Conservation (phyloP, 75 land plant genomes). For the Sequoiadendron giganteum region DNA sequence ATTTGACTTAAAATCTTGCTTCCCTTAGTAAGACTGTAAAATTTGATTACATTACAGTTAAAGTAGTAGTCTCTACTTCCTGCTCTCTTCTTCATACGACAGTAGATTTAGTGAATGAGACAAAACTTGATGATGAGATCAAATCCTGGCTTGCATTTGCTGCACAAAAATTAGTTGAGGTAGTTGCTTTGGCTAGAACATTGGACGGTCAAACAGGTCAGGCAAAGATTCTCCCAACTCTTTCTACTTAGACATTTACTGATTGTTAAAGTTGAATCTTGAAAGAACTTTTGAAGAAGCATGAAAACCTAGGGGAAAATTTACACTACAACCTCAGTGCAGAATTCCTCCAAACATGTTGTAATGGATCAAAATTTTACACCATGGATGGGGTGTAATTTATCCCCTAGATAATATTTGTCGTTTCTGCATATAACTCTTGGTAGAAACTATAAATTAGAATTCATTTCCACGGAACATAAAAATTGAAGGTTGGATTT, state of each 20-base stretch:
- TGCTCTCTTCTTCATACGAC: slow-evolving; percentile 23
- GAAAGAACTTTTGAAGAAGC: neutral
- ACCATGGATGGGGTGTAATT: neutral
- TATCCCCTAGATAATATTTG: neutral
- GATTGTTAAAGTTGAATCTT: neutral
- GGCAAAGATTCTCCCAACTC: slow-evolving; percentile 6
- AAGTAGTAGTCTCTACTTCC: slow-evolving; percentile 35
- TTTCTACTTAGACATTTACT: neutral
- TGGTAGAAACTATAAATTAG: neutral
- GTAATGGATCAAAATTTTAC: no score
- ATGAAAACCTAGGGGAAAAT: neutral
- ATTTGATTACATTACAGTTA: slow-evolving; percentile 13
- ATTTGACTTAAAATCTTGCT: neutral
- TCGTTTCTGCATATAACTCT: neutral
- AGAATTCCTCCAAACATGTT: neutral
- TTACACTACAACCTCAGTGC: neutral
- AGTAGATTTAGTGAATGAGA: slow-evolving; percentile 38
- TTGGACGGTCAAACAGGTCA: slow-evolving; percentile 30
- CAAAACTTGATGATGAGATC: slow-evolving; percentile 36
- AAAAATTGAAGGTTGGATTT: neutral
- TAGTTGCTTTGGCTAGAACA: slow-evolving; percentile 28
- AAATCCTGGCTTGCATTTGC: slow-evolving; percentile 50
- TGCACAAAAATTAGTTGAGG: slow-evolving; percentile 34
- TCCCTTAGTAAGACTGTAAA: neutral
- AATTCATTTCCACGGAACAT: neutral